These are phyloP conservation scores for Colletotrichum spaethianum DNA, from an alignment of 2,329 filamentous ascomycete species.

Conservation along the genomic window DNA sequence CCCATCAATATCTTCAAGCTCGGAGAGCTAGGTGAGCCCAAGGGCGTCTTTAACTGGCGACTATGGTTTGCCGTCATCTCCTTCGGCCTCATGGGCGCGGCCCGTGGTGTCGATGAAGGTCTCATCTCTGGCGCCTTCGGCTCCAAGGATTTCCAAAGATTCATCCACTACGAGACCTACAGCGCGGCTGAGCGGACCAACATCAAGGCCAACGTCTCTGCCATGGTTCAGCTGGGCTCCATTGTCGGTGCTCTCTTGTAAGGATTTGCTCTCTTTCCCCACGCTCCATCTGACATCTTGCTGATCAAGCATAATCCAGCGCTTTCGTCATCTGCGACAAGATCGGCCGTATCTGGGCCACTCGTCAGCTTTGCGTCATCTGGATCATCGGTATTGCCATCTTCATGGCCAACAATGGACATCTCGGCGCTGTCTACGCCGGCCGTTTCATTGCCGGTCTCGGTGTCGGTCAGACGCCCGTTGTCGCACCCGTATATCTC, in stretches of 20 bases:
- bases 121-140: slow-evolving; percentile 81
- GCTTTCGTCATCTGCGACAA: slow-evolving; percentile 72
- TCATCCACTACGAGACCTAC: slow-evolving; percentile 71
- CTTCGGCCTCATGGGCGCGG: slow-evolving; percentile 82
- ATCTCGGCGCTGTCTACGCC: slow-evolving; percentile 71
- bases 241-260: slow-evolving; percentile 77
- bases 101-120: slow-evolving; percentile 85
- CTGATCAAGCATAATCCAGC: slow-evolving; percentile 50
- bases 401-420: slow-evolving; percentile 71
- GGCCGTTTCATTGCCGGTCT: slow-evolving; percentile 77
- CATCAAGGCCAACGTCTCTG: slow-evolving; percentile 82
- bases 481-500: slow-evolving; percentile 79
- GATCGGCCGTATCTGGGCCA: slow-evolving; percentile 75
- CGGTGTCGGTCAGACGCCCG: slow-evolving; percentile 77
- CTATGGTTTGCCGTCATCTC: slow-evolving; percentile 83
- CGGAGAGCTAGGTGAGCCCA: slow-evolving; percentile 75
- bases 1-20: slow-evolving; percentile 76
- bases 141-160: slow-evolving; percentile 73
- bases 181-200: slow-evolving; percentile 70
- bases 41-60: slow-evolving; percentile 81
- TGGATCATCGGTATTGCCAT: slow-evolving; percentile 73
- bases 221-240: slow-evolving; percentile 86
- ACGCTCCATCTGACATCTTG: neutral
- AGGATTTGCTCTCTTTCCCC: slow-evolving; percentile 36
- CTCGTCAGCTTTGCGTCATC: slow-evolving; percentile 68